A percentile compares a stretch with the other conserved stretches of the same genome.
These are phyloP conservation scores for Neurospora pannonica DNA, from an alignment of 495 filamentous ascomycete genomes.

Conservation along the genomic window DNA sequence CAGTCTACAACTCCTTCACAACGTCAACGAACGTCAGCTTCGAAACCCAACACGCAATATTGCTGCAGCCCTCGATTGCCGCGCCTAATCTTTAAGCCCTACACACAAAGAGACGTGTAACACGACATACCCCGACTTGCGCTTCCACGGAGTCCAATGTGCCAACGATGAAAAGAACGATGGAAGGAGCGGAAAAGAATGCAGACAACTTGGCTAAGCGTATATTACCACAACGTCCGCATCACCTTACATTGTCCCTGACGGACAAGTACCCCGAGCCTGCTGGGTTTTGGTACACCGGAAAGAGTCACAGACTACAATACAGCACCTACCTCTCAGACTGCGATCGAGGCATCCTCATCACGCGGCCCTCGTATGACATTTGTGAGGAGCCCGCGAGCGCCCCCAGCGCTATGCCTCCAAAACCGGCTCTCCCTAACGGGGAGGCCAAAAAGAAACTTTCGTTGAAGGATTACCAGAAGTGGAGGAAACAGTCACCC, in stretches of 20 bases:
- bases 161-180: constrained; percentile 29
- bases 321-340: constrained; percentile 38
- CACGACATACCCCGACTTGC: background rate
- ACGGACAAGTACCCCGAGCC: constrained; percentile 26
- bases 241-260: constrained; percentile 33
- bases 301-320: constrained; percentile 26
- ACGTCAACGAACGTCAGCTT: background rate
- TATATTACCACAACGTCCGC: constrained; percentile 33
- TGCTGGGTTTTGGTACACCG: constrained; percentile 30
- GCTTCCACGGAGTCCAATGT: constrained; percentile 15
- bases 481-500: constrained; percentile 24
- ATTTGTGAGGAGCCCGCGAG: constrained; percentile 30
- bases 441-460: constrained; percentile 38
- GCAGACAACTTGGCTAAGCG: constrained; percentile 32
- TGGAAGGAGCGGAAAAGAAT: constrained; percentile 41
- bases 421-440: constrained; percentile 16
- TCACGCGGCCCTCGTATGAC: constrained; percentile 33
- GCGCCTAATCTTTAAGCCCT: background rate
- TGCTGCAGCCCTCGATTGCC: background rate
- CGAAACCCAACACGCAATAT: background rate
- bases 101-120: background rate
- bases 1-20: background rate
- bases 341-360: constrained; percentile 36
- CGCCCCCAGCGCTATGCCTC: constrained; percentile 12
- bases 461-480: constrained; percentile 39